Evolutionary conservation across 164 flowering plant species (phyloP).

Genomic region (Buxus sempervirens): DNA sequence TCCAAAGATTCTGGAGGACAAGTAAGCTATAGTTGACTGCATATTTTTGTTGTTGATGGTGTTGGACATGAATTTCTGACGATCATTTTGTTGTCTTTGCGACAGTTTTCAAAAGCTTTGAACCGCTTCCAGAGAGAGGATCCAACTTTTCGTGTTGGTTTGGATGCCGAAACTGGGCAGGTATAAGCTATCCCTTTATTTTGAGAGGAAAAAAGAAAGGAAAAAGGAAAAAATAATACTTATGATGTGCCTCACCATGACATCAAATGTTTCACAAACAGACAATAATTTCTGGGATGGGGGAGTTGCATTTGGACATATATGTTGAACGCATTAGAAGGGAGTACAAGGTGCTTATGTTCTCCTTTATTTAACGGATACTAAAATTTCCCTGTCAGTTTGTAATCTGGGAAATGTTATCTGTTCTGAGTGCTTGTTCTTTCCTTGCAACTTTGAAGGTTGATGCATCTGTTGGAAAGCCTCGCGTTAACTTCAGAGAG

Average conservation of each 20-base stretch:
- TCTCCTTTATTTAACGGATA: not conserved
- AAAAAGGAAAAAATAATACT: not conserved
- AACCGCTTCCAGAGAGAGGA: constrained; percentile 99
- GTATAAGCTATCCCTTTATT: constrained; percentile 26
- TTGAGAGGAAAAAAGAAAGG: too few relatives aligned
- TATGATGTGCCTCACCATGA: constrained; percentile 5
- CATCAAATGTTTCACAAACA: constrained; percentile 24
- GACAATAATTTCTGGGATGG: constrained; percentile 99
- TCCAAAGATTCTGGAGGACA: constrained; percentile 98
- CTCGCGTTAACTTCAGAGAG: constrained; percentile 98
- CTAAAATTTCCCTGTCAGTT: not conserved
- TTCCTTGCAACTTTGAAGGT: constrained; percentile 47
- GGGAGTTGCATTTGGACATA: constrained; percentile 95
- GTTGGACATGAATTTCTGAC: not conserved
- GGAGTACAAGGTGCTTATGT: constrained; percentile 77
- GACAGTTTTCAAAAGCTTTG: constrained; percentile 95
- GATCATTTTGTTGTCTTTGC: constrained; percentile 11
- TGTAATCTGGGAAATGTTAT: not conserved
- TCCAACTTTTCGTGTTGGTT: constrained; percentile 98
- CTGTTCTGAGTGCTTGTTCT: not conserved
- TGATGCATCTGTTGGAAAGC: constrained; percentile 95
- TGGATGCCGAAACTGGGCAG: constrained; percentile 98
- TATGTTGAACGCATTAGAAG: constrained; percentile 97
- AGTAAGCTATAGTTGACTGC: constrained; percentile 34
- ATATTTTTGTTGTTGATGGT: not conserved